Conservation (phyloP, 2,329 filamentous ascomycete species). For the Rhinocladiella mackenziei region DNA sequence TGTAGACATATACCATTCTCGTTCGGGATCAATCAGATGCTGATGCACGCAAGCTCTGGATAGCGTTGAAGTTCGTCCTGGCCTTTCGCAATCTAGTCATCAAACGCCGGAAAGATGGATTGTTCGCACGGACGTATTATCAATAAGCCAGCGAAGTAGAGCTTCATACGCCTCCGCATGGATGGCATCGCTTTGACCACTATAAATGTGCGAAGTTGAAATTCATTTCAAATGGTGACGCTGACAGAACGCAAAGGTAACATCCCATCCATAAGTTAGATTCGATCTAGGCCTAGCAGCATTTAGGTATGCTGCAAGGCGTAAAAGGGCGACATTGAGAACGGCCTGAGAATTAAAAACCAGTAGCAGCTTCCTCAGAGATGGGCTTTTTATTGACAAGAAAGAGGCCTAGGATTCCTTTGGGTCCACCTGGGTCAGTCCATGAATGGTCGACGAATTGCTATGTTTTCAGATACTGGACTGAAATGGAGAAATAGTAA, state of each 20-base stretch:
- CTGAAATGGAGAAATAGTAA: conserved; percentile 11
- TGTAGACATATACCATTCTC: conserved; percentile 15
- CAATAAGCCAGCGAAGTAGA: conserved; percentile 21
- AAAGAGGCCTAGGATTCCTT: conserved; percentile 13
- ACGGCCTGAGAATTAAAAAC: conserved; percentile 19
- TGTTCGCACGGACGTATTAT: conserved; percentile 13
- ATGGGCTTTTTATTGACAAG: conserved; percentile 14
- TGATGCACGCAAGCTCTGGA: neutral
- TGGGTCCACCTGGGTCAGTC: conserved; percentile 3
- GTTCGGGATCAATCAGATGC: conserved; percentile 1
- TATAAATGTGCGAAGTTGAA: conserved; percentile 11
- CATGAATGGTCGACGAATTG: conserved; percentile 13
- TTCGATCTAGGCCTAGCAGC: conserved; percentile 7
- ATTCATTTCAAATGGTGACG: conserved; percentile 13
- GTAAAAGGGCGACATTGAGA: conserved; percentile 16
- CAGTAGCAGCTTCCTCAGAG: conserved; percentile 14
- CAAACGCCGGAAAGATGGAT: conserved; percentile 15
- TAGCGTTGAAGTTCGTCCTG: conserved; percentile 2
- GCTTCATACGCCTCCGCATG: conserved; percentile 21
- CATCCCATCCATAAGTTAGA: conserved; percentile 6
- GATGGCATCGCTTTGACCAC: conserved; percentile 18
- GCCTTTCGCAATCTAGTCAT: conserved; percentile 20
- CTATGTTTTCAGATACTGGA: conserved; percentile 15
- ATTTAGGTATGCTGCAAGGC: conserved; percentile 6
- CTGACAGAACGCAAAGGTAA: conserved; percentile 6